Percentiles rank a stretch among this genome's conserved stretches.
These are phyloP conservation scores for Neopestalotiopsis sp. DNA, from an alignment of 2,329 filamentous ascomycete species.

Conservation along the genomic window DNA sequence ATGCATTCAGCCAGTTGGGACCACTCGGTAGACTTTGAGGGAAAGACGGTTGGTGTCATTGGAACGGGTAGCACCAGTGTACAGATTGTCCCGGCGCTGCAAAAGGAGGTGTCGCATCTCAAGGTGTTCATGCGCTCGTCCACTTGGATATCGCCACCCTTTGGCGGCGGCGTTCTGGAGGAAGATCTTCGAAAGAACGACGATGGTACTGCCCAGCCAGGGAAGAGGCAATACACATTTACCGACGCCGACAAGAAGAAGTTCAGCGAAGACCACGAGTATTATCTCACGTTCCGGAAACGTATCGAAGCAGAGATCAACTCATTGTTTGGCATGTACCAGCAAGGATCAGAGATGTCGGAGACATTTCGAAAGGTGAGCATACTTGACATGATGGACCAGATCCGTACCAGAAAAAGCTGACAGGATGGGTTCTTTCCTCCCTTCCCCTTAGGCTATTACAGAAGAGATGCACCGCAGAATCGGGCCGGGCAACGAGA, in stretches of 20 bases:
- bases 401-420: not conserved
- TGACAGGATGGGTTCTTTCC: conserved; percentile 29
- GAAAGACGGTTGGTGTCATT: conserved; percentile 13
- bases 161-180: conserved; percentile 32
- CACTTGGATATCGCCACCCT: conserved; percentile 27
- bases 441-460: conserved; percentile 41
- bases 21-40: conserved; percentile 14
- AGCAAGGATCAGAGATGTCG: conserved; percentile 38
- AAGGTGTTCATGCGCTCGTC: conserved; percentile 35
- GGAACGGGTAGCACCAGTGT: conserved; percentile 12
- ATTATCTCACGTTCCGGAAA: conserved; percentile 47
- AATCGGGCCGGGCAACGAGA: conserved; percentile 45
- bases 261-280: conserved; percentile 45
- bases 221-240: conserved; percentile 45
- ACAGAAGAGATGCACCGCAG: conserved; percentile 47
- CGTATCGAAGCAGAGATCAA: conserved; percentile 49
- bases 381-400: not conserved
- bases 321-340: conserved; percentile 46
- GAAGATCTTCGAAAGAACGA: conserved; percentile 29
- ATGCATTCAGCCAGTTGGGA: conserved; percentile 64
- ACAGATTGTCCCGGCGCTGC: conserved; percentile 13
- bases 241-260: conserved; percentile 42
- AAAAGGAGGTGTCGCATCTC: conserved; percentile 16
- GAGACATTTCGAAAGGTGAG: conserved; percentile 29
- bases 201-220: conserved; percentile 34